Evolutionary conservation across 2,329 filamentous ascomycete genomes (phyloP).

Genomic region (Trichoderma breve): DNA sequence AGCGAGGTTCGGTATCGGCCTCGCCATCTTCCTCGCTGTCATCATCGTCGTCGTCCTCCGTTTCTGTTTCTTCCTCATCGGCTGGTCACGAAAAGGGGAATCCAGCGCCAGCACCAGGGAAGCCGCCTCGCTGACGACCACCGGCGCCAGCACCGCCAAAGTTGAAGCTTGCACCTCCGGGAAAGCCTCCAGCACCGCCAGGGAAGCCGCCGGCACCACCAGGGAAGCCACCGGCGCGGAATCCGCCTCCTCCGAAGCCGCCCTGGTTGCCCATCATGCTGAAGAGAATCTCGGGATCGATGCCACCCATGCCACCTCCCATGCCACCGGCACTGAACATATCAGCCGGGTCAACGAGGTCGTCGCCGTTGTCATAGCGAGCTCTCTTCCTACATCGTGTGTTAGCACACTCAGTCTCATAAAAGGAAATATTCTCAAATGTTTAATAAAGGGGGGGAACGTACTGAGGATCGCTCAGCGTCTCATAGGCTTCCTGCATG

Average conservation of each 20-base stretch:
- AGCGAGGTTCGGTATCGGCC: conserved; percentile 3
- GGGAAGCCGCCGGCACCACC: conserved; percentile 51
- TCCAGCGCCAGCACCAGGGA: conserved; percentile 30
- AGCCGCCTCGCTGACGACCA: conserved; percentile 39
- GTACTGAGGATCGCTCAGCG: conserved; percentile 87
- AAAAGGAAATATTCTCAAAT: not conserved
- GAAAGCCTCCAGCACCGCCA: conserved; percentile 47
- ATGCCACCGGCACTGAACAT: conserved; percentile 74
- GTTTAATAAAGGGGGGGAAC: conserved; percentile 36
- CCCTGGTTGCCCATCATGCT: conserved; percentile 76
- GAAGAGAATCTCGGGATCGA: conserved; percentile 76
- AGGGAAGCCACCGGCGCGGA: conserved; percentile 52
- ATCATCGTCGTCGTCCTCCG: conserved; percentile 33
- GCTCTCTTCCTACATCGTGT: conserved; percentile 67
- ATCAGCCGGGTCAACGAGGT: conserved; percentile 82
- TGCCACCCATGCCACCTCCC: conserved; percentile 62
- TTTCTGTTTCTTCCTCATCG: conserved; percentile 37
- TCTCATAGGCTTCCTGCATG: conserved; percentile 95
- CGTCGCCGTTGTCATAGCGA: conserved; percentile 87
- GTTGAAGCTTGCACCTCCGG: conserved; percentile 52
- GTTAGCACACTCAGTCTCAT: conserved; percentile 34
- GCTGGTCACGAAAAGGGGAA: conserved; percentile 52
- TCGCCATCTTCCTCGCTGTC: conserved; percentile 31
- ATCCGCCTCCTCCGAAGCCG: conserved; percentile 54
- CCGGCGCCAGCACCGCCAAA: conserved; percentile 42